Percentiles rank a stretch among this genome's conserved stretches.
Evolutionary conservation across 73 alveolate genomes (phyloP).

Genomic region (Tetrahymena thermophila): DNA sequence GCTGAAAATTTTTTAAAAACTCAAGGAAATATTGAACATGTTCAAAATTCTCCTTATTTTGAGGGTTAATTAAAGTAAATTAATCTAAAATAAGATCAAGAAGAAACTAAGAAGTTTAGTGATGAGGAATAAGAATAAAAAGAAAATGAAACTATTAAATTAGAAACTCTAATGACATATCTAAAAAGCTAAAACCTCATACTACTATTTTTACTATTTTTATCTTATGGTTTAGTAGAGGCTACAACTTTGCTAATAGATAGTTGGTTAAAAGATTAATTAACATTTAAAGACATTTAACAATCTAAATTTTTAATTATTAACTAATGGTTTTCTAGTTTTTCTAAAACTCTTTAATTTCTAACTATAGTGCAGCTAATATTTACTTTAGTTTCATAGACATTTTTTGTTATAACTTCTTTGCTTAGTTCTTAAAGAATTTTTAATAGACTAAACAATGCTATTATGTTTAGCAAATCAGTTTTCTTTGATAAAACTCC

Average conservation of each 20-base stretch:
- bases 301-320: neutral
- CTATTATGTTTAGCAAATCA: neutral
- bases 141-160: constrained; percentile 31
- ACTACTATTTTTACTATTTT: neutral
- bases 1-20: no score
- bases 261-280: constrained; percentile 29
- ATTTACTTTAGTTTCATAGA: neutral
- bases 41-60: neutral
- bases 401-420: neutral
- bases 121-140: constrained; percentile 28
- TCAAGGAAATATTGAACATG: no score
- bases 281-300: neutral
- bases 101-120: neutral
- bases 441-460: neutral
- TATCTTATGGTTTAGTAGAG: neutral
- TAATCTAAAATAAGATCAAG: neutral
- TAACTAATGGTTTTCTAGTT: neutral
- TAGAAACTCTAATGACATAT: constrained; percentile 17
- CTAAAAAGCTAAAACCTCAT: neutral
- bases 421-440: constrained; percentile 14
- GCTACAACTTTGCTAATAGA: constrained; percentile 9
- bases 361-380: neutral
- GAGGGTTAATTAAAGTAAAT: neutral
- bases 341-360: neutral
- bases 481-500: constrained; percentile 86